Evolutionary conservation across 495 filamentous ascomycete species (phyloP).

Genomic region (Penicillium roqueforti): DNA sequence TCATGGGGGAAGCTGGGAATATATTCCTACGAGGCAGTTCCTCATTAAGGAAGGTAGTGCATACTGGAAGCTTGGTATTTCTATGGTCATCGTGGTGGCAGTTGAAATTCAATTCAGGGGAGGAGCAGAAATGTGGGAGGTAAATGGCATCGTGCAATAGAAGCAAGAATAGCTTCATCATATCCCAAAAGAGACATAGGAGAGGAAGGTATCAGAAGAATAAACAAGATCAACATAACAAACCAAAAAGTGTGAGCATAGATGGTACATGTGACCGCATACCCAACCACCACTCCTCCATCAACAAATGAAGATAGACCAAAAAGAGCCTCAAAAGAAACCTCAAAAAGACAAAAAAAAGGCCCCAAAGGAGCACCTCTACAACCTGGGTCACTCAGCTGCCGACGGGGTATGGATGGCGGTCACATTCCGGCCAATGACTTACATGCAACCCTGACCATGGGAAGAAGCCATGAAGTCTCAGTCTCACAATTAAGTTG

Average conservation of each 20-base stretch:
- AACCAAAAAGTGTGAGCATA: neutral
- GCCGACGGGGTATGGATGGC: neutral
- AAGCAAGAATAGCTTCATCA: neutral
- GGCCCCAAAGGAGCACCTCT: neutral
- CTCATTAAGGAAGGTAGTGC: too few species aligned
- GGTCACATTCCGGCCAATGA: conserved; percentile 2
- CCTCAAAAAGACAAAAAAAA: neutral
- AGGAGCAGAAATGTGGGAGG: neutral
- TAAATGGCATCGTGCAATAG: neutral
- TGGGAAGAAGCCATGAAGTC: neutral
- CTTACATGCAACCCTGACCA: neutral
- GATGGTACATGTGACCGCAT: neutral
- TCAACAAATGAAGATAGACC: neutral
- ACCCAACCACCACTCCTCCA: neutral
- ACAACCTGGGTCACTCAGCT: neutral
- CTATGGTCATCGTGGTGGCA: neutral
- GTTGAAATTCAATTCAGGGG: neutral
- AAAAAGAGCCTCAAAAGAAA: neutral
- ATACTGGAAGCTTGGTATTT: neutral
- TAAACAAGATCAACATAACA: too few species aligned
- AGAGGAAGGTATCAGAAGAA: too few species aligned
- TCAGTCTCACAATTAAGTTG: neutral
- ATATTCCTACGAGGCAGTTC: neutral
- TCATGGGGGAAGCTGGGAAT: neutral
- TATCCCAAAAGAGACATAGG: neutral